Base-by-base conservation (phyloP, 2,329 filamentous ascomycete species). In the Colletotrichum chrysophilum region DNA sequence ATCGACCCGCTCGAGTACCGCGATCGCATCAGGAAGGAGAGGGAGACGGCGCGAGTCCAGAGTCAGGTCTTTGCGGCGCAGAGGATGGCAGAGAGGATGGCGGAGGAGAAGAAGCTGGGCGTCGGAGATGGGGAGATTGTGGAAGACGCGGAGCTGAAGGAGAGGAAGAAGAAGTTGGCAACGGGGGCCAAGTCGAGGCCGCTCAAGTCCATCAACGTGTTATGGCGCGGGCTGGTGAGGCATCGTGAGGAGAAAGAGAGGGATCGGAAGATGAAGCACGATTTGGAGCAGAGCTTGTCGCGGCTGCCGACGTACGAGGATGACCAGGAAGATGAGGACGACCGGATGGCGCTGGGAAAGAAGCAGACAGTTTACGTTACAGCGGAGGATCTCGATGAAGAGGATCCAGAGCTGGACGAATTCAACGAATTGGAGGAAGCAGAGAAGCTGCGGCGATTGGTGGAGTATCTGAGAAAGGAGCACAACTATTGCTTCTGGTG, bases 401-500 rank as follows among this genome's bases (percentile, higher is more conserved):
- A 96, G 79, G 95, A 98, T 79, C 82, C 89, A 7, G 96, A 98
- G 82, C 85, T 98, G 73, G 93, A 96, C 32, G 93, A 91, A 72
- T 98, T 98, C 80, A 92, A 96, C 80, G 90, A 89, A 3, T 86
- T 96, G 60, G 90, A 92, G 26, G 87, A 92, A 3, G 86, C 86
- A 2, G 94, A 97, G 79, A 91, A 92, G 78, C 85, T 98, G 77
- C 85, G 87, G 10, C 91, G 88, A 79, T 84, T 97, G 16, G 89
- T 98, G 12, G 83, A 86, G 21, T 93, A 94, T 84, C 84, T 99
- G 70, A 90, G 97, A 48, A 87, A 92, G 65, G 90, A 90, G 81
- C 91, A 95, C 81, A 85, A 89, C 60, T 99, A 99, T 83, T 99
- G 97, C 86, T 98, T 98, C 83, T 99, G 96, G 94, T 99, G 97